Conservation (phyloP, 192 early-diverging fungal genomes). For the Gonapodya sp. region DNA sequence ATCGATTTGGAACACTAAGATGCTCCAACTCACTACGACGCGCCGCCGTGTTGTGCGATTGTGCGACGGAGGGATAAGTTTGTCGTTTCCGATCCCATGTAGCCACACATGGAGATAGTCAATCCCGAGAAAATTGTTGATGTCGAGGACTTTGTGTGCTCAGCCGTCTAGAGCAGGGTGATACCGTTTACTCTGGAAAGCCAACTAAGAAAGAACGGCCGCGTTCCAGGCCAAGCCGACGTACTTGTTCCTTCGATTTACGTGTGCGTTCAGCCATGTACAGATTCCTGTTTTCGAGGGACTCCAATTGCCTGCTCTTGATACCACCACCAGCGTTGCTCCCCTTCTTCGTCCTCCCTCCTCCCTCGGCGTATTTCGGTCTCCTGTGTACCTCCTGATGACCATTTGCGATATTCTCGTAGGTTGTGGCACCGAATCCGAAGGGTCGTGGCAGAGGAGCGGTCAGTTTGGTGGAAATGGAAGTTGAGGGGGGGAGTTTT, state of each 20-base stretch:
- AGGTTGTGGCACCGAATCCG: neutral
- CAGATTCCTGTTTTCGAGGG: neutral
- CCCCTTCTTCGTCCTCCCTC: neutral
- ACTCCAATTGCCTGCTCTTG: neutral
- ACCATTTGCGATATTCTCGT: neutral
- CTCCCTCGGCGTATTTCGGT: neutral
- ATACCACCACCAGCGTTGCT: neutral
- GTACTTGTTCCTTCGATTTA: neutral
- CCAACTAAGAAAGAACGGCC: neutral
- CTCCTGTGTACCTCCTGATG: neutral
- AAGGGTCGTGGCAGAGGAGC: neutral
- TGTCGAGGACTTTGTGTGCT: neutral
- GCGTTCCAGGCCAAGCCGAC: neutral
- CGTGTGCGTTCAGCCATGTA: neutral
- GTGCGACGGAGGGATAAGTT: neutral
- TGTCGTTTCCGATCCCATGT: neutral
- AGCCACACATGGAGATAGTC: neutral
- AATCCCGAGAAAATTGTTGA: neutral
- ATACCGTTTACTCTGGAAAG: neutral
- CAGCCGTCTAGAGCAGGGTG: neutral
- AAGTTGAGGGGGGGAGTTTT: neutral
- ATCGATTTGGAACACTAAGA: no score
- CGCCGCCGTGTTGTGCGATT: neutral
- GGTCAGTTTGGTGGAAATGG: neutral
- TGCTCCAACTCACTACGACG: neutral